A percentile compares a stretch with the other conserved stretches of the same genome.
Conservation (phyloP, 768 basidiomycete genomes). For the Myochromella boudieri region DNA sequence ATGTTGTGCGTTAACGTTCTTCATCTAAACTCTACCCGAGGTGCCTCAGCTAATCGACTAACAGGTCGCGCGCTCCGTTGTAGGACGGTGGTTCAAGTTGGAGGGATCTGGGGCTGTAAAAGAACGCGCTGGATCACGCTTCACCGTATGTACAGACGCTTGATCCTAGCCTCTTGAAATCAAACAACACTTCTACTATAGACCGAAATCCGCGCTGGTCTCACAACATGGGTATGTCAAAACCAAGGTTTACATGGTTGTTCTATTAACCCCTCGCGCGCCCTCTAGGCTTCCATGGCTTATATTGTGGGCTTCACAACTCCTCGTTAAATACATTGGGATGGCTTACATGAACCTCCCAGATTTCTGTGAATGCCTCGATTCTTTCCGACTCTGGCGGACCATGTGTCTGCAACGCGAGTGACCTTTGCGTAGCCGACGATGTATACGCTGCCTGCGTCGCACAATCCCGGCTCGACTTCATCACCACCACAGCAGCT, state of each 20-base stretch:
- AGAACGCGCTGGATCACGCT: conserved; percentile 63
- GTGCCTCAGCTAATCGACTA: neutral
- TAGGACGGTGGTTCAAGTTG: conserved; percentile 70
- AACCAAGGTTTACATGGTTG: neutral
- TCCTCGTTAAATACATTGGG: neutral
- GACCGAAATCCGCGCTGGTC: conserved; percentile 77
- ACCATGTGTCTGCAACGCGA: conserved; percentile 71
- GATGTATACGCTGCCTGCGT: conserved; percentile 56
- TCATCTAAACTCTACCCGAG: neutral
- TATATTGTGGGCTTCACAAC: conserved; percentile 60
- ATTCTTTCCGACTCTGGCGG: conserved; percentile 79
- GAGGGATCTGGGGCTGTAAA: conserved; percentile 69
- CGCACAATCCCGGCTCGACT: conserved; percentile 64
- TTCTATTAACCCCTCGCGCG: neutral
- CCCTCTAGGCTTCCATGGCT: conserved; percentile 70
- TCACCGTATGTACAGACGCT: conserved; percentile 39
- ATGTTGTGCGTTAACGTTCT: conserved; percentile 24
- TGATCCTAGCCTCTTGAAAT: neutral
- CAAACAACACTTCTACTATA: conserved; percentile 24
- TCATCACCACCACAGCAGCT: conserved; percentile 82
- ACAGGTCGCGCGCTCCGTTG: conserved; percentile 45
- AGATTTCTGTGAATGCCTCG: conserved; percentile 86
- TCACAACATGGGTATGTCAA: conserved; percentile 75
- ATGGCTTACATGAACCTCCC: neutral
- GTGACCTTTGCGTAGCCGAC: conserved; percentile 55